phyloP scores from a whole-genome alignment of 768 basidiomycete genomes.

The Mycena venus region DNA sequence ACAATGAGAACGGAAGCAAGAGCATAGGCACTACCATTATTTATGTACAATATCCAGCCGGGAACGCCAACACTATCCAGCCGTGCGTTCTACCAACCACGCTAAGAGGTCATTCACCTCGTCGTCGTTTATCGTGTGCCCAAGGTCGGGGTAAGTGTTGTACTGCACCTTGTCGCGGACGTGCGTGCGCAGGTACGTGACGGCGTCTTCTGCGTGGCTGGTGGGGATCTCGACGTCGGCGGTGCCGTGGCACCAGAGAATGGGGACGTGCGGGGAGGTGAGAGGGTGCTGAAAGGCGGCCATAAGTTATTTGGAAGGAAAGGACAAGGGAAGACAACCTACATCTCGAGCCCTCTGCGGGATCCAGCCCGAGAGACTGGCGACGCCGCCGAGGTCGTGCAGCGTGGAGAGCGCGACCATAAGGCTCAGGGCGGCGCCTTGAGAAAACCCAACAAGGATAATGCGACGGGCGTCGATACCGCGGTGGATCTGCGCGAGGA shows the following conservation, averaged over 20 bases:
- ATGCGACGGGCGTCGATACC: conserved; percentile 52
- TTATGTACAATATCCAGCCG: too few species aligned
- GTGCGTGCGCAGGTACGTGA: conserved; percentile 46
- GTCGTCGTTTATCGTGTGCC: conserved; percentile 48
- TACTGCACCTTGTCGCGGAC: conserved; percentile 41
- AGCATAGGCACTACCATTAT: too few species aligned
- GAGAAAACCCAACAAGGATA: conserved; percentile 58
- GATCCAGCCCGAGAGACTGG: conserved; percentile 61
- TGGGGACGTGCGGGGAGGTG: conserved; percentile 49
- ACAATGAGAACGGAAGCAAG: too few species aligned
- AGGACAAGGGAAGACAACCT: conserved; percentile 15
- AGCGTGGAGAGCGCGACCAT: conserved; percentile 55
- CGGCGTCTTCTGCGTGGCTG: conserved; percentile 47
- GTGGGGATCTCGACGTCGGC: conserved; percentile 54
- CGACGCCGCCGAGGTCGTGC: conserved; percentile 59
- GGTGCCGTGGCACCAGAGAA: conserved; percentile 59
- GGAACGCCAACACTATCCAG: conserved; percentile 5
- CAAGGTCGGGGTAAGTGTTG: conserved; percentile 47
- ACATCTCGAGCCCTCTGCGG: conserved; percentile 53
- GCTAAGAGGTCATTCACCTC: conserved; percentile 48
- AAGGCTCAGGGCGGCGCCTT: conserved; percentile 56
- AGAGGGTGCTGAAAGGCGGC: conserved; percentile 43
- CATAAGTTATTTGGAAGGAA: background rate
- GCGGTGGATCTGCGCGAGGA: conserved; percentile 51
- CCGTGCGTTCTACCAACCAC: conserved; percentile 24